Evolutionary conservation across 1,284 basidiomycete species (phyloP), one percentile per base, ranked within the genome.

Genomic region (Uromyces viciae-fabae): DNA sequence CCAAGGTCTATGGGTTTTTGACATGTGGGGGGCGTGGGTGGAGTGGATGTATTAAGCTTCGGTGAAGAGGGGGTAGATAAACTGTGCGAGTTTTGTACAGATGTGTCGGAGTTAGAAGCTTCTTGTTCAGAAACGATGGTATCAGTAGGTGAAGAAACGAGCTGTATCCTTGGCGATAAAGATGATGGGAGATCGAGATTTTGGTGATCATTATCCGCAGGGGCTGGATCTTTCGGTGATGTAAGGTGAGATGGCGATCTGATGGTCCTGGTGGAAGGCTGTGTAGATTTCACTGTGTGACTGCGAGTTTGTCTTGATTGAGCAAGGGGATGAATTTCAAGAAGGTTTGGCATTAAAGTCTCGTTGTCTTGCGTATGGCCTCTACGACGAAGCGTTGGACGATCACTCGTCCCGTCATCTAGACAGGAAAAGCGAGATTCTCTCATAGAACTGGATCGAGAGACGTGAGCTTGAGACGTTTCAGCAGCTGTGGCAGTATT

Each of bases 401-500:
- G 71, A 2, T 9, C 3, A 38, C 28, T 0, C 28, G n/a, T 54
- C 2, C 25, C 36, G n/a, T 25, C 25, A n/a, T 17, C 42, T 19
- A 58, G 19, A 42, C 31, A 28, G 0, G 8, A 22, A 58, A 56
- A 46, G 36, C 71, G 71, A 56, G 22, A 25, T 58, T 73, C 71
- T 42, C 58, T 73, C 71, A 73, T 73, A 33, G 71, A 73, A 17
- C 38, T 73, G 8, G 71, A 46, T 42, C 71, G 71, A 31, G 71
- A 56, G n/a, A 73, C 71, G 9, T 56, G 9, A 7, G 3, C n/a
- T 25, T 31, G 28, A 14, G 43, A 33, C 3, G n/a, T 25, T 46
- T 52, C 40, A 36, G 52, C 49, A 0, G 36, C 17, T 1, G 19
- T 33, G 2, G 52, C 15, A 36, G 31, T 42, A 25, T 36, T 40